phyloP scores from a whole-genome alignment of 2,329 filamentous ascomycete species.

The Aspergillus floridensis region DNA sequence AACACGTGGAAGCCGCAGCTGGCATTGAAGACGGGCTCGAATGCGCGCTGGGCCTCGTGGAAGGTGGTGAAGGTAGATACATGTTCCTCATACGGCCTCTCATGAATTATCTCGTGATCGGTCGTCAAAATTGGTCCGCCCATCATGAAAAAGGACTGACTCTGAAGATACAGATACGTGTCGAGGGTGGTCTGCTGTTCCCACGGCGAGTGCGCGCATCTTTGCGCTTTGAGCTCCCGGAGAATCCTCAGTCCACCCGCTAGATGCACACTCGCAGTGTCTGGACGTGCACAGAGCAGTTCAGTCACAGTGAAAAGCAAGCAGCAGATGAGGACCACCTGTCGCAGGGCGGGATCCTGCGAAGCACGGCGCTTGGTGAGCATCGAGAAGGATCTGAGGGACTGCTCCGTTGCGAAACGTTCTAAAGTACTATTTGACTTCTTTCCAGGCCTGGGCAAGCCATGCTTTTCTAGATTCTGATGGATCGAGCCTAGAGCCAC shows the following conservation, averaged over 20 bases:
- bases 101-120: not conserved
- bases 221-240: not conserved
- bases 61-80: not conserved
- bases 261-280: not conserved
- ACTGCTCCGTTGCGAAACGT: conserved; percentile 10
- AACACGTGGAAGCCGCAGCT: not conserved
- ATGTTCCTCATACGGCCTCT: not conserved
- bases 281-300: not conserved
- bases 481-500: conserved; percentile 9
- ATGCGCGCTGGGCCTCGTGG: not conserved
- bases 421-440: not conserved
- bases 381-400: not conserved
- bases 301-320: conserved; percentile 3
- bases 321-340: conserved; percentile 9
- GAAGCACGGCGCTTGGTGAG: conserved; percentile 6
- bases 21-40: not conserved
- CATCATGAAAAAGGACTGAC: not conserved
- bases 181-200: not conserved
- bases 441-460: not conserved
- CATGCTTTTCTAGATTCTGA: not conserved
- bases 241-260: not conserved
- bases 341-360: conserved; percentile 6
- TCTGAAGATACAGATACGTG: not conserved
- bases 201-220: not conserved
- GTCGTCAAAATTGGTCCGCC: not conserved